Evolutionary conservation across 192 early-diverging fungal species (phyloP).

Genomic region (Fimicolochytrium jonesii): DNA sequence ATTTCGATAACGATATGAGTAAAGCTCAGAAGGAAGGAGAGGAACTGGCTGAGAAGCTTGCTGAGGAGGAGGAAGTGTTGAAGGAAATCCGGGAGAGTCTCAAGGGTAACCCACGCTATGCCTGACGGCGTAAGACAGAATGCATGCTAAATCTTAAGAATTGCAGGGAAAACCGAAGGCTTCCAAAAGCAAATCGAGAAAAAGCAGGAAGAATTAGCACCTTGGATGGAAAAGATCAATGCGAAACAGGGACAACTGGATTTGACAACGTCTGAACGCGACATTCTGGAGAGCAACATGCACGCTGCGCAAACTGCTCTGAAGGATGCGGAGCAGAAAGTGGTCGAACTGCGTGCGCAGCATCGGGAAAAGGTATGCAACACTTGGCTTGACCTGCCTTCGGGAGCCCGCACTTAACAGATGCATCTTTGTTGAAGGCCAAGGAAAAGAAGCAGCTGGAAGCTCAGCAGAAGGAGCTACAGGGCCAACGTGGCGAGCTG

Average conservation of each 20-base stretch:
- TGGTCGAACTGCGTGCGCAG: conserved; percentile 45
- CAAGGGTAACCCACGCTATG: too few species aligned
- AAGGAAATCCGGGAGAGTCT: conserved; percentile 76
- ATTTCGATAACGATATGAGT: conserved; percentile 61
- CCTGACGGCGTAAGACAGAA: too few species aligned
- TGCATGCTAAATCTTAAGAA: too few species aligned
- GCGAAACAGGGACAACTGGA: conserved; percentile 69
- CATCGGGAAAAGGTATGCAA: conserved; percentile 28
- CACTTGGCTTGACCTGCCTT: too few species aligned
- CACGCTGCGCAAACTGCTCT: conserved; percentile 10
- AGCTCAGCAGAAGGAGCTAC: background rate
- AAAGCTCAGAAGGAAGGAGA: conserved; percentile 56
- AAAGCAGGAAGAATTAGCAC: conserved; percentile 78
- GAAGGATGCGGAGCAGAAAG: conserved; percentile 29
- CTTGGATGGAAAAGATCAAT: conserved; percentile 82
- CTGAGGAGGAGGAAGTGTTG: conserved; percentile 62
- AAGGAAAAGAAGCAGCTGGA: background rate
- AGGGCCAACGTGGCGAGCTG: background rate
- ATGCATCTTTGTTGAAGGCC: too few species aligned
- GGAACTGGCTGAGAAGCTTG: conserved; percentile 59
- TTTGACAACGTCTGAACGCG: conserved; percentile 72
- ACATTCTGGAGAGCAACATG: conserved; percentile 66
- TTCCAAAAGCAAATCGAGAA: conserved; percentile 77
- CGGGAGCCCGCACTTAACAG: too few species aligned
- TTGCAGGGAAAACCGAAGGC: conserved; percentile 73